Conservation (phyloP, 805 yeast genomes). For the Wickerhamiella cacticola region DNA sequence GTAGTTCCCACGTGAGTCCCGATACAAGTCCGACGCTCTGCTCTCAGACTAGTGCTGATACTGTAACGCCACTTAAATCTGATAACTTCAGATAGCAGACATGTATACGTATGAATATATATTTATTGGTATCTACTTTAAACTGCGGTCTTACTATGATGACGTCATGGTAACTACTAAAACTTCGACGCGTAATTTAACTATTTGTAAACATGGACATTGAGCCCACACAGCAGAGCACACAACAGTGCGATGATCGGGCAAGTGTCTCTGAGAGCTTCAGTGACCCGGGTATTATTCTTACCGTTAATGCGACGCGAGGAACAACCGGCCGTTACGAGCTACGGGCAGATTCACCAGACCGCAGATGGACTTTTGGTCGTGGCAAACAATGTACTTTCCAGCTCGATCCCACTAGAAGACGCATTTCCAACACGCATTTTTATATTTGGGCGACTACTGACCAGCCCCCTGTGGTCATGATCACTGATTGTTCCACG, state of each 20-base stretch:
- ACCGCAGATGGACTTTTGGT: constrained; percentile 57
- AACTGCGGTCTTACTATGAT: no score
- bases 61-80: neutral
- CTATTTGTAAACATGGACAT: neutral
- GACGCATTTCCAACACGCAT: constrained; percentile 61
- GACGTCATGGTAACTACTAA: neutral
- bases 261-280: neutral
- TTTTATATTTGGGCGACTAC: constrained; percentile 56
- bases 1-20: neutral
- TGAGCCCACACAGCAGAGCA: constrained; percentile 8
- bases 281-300: constrained; percentile 5
- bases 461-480: constrained; percentile 34
- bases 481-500: constrained; percentile 69
- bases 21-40: neutral
- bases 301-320: constrained; percentile 3
- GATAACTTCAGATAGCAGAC: neutral
- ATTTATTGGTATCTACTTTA: no score
- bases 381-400: constrained; percentile 58
- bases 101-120: neutral
- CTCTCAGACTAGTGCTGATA: neutral
- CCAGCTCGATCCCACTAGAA: constrained; percentile 44
- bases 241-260: constrained; percentile 6
- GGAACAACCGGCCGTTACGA: constrained; percentile 7
- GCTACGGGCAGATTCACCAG: neutral
- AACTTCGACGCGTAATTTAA: neutral